Evolutionary conservation across 2,329 filamentous ascomycete species (phyloP), one percentile per base, ranked within the genome.

Genomic region (Volutella citrinella): DNA sequence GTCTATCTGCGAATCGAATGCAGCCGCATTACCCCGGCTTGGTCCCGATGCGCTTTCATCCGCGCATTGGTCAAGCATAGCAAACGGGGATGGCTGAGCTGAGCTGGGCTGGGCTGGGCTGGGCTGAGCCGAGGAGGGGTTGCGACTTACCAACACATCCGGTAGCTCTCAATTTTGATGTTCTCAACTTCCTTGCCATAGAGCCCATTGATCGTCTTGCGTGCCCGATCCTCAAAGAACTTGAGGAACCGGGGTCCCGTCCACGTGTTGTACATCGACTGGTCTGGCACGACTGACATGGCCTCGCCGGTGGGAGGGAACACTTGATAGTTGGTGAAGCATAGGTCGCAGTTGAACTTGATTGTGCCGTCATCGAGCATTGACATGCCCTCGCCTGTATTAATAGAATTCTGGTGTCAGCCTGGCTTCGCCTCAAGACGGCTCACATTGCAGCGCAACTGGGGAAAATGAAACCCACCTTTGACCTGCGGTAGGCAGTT

Each of bases 271-370:
- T 77, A 74, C 42, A 64, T 55, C 13, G 49, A 52, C 8, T 55
- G 50, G 13, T 60, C 48, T 3, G 70, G 70, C 1, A 74, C 74
- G 3, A 70, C 57, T 1, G 76, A 78, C 46, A 82, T 74, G 30
- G 54, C 57, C 40, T 70, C 65, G 3, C 73, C 72, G 3, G 69
- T 71, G 3, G 58, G 34, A 1, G 70, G 66, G 41, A 67, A 65
- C 0, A 57, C 59, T 16, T 66, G 52, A 7, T 66, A 72, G 49
- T 80, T 80, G 24, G 68, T 75, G 49, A 81, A 74, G 34, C 74
- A 77, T 14, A 70, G 66, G 30, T 78, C 67, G 48, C 76, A 77
- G 38, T 78, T 80, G 60, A 80, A 78, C 53, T 82, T 82, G 38
- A 82, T 64, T 3, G 72, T 60, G 2, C 72, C 69, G 19, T 70